Base-by-base conservation (phyloP, 192 early-diverging fungal species). In the Allomyces javanicus region DNA sequence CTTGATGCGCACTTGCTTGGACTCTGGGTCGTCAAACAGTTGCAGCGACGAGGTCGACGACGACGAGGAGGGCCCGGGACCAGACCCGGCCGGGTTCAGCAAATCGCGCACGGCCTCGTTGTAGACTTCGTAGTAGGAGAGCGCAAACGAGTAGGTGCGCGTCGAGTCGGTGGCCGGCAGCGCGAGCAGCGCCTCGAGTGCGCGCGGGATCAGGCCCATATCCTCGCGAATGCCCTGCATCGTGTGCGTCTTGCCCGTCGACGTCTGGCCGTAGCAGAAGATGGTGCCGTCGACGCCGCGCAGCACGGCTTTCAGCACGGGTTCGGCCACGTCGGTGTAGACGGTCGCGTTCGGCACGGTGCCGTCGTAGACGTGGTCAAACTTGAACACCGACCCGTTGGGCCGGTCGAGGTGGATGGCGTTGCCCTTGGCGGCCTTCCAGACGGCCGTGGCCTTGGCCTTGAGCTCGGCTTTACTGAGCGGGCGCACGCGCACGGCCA, bases 241-340 rank as follows among this genome's bases (percentile, higher is more conserved):
- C 9, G 65, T 66, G 61, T 66, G 21, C 25, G 65, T 66, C 19
- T 66, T 66, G 25, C 65, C 65, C 17, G 65, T 33, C 19, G 65
- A 25, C 19, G 65, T 66, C 7, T 66, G 65, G 25, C 65, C 65
- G 33, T 66, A 66, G 21, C 25, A 24, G 33, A 66, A 66, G 17
- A 66, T 61, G 25, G 65, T 66, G 24, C 65, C 65, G 45, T 55
- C 27, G 21, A 55, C 24, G 58, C 65, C 65, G 24, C 27, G 17
- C 17, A 65, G 25, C 11, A n/a, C 50, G 17, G 50, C 12, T 14
- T 14, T n/a, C 50, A 58, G 17, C 9, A 58, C 21, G 3, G 50
- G 50, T 21, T 21, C 17, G 2, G 50, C 50, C 12, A 58, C 12
- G 50, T 58, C 17, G 50, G 12, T 12, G 21, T 21, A 58, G 50